Base-by-base conservation (phyloP, 768 basidiomycete species). In the Xerocomellus dryophilus region DNA sequence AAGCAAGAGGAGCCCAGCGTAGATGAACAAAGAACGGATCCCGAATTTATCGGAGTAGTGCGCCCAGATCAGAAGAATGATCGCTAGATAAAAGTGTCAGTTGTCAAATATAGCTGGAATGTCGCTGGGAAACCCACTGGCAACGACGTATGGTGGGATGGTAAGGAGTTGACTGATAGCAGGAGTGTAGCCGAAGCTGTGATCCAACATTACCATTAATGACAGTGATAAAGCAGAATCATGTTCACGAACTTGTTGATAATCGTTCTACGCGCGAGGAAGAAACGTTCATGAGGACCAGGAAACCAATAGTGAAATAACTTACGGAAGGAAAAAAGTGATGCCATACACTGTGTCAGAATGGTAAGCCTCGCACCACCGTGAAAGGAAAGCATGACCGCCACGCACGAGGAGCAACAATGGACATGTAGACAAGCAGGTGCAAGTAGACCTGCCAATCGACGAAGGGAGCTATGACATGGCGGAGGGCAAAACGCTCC, bases 261-360 rank as follows among this genome's bases (percentile, higher is more conserved):
- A 39, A 86, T 86, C 4, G 83, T 81, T 41, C 84, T 86, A 44
- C 11, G 10, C 23, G 18, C 14, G 10, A 43, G 25, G 10, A 29
- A 25, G 10, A 50, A 20, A 49, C 2, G 7, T 48, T 23, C 8
- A 31, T 43, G 43, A 44, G 46, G n/a, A 20, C 32, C 21, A 29
- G 58, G 9, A 57, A n/a, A 29, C 17, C 34, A 7, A n/a, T n/a
- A 36, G 8, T 1, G 32, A 45, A 21, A 11, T 8, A 4, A 76
- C 85, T 61, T 64, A 86, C 82, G 85, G 85, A 29, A 87, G 69
- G 74, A 88, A 88, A 23, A 86, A 70, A 0, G 86, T 85, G 43
- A 86, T 85, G 3, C 85, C 86, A 60, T 83, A 86, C 3, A 86
- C 85, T 86, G 38, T 12, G 29, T 21, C 36, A 50, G 14, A 36